phyloP scores from a whole-genome alignment of 2,329 filamentous ascomycete species.

The Cladosporium sp. region DNA sequence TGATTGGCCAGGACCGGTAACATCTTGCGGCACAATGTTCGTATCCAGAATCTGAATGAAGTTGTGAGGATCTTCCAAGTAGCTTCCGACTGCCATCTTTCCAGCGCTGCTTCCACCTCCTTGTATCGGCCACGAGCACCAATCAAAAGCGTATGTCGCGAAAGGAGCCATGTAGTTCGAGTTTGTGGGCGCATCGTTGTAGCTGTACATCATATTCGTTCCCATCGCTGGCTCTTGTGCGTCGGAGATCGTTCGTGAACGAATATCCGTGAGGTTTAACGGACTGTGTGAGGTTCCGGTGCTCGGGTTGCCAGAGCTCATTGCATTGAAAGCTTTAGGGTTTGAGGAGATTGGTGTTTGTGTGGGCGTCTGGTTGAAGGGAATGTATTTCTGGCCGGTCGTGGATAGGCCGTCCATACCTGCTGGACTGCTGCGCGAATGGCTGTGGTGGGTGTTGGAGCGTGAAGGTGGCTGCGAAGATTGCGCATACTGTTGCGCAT shows the following conservation, averaged over 20 bases:
- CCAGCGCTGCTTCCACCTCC: conserved; percentile 71
- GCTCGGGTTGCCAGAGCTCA: conserved; percentile 47
- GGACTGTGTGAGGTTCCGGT: conserved; percentile 77
- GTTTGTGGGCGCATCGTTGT: conserved; percentile 67
- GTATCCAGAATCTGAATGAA: conserved; percentile 98
- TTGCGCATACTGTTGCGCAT: conserved; percentile 59
- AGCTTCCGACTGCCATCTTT: conserved; percentile 93
- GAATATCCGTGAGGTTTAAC: conserved; percentile 86
- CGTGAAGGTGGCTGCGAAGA: conserved; percentile 57
- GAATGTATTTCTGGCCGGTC: conserved; percentile 62
- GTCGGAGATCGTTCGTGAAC: conserved; percentile 79
- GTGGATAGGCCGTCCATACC: conserved; percentile 39
- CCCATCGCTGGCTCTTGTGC: conserved; percentile 71
- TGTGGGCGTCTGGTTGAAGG: conserved; percentile 66
- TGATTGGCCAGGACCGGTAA: conserved; percentile 68
- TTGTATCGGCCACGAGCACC: conserved; percentile 96
- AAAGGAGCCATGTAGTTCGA: conserved; percentile 94
- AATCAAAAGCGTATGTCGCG: conserved; percentile 95
- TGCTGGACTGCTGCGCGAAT: conserved; percentile 83
- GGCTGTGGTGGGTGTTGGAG: conserved; percentile 69
- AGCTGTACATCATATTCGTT: conserved; percentile 61
- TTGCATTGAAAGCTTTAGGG: conserved; percentile 53
- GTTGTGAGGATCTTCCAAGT: conserved; percentile 96
- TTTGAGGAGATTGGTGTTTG: conserved; percentile 43
- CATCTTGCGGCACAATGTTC: conserved; percentile 69